Conservation (phyloP, 805 yeast species). For the Ogataea methylovora region DNA sequence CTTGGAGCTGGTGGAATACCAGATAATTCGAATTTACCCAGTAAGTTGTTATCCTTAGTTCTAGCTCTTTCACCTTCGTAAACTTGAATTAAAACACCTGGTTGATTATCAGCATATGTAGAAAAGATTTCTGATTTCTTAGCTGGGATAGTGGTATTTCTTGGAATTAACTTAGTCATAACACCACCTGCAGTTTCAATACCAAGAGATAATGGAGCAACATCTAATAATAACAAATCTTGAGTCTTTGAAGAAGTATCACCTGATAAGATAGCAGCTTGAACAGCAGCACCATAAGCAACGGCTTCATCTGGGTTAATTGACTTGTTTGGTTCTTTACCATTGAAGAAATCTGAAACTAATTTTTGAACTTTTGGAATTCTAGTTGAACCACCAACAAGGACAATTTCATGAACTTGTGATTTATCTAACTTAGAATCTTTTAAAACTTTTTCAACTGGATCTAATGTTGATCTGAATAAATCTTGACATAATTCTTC, state of each 20-base stretch:
- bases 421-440: conserved; percentile 90
- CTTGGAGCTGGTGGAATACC: conserved; percentile 73
- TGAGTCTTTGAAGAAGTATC: conserved; percentile 95
- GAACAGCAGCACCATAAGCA: conserved; percentile 99
- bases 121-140: conserved; percentile 69
- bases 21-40: conserved; percentile 65
- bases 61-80: conserved; percentile 78
- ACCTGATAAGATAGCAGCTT: conserved; percentile 95
- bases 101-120: conserved; percentile 80
- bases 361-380: conserved; percentile 95
- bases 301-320: conserved; percentile 99
- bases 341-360: conserved; percentile 94
- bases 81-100: conserved; percentile 73
- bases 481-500: conserved; percentile 93
- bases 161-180: conserved; percentile 68
- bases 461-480: conserved; percentile 90
- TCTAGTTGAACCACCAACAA: conserved; percentile 98
- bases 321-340: conserved; percentile 94
- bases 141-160: conserved; percentile 73
- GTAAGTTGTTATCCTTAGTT: conserved; percentile 68
- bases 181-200: conserved; percentile 83
- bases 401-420: conserved; percentile 84
- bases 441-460: conserved; percentile 89
- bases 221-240: conserved; percentile 90
- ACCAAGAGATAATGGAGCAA: conserved; percentile 84